These are phyloP conservation scores for Salpingoeca rosetta DNA, from an alignment of 78 protist species.

Conservation along the genomic window DNA sequence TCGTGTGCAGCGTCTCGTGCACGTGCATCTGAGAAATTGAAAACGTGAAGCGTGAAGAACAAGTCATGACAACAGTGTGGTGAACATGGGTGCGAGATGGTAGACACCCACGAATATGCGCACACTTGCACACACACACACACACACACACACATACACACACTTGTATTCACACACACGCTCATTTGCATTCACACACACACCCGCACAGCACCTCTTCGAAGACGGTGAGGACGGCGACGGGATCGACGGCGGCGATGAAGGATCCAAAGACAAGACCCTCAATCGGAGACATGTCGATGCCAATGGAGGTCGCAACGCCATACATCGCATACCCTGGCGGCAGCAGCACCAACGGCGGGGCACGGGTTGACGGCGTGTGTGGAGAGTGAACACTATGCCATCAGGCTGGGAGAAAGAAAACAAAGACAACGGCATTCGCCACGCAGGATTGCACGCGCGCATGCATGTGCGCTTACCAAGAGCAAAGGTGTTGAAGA, in stretches of 20 bases:
- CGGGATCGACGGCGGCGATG: constrained; percentile 30
- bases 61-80: no score
- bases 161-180: no score
- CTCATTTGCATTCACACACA: no score
- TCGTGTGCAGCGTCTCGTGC: constrained; percentile 59
- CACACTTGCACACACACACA: no score
- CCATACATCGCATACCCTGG: not conserved
- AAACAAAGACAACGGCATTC: not conserved
- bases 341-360: no score
- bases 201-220: no score
- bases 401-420: not conserved
- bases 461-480: constrained; percentile 8
- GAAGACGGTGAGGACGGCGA: constrained; percentile 27
- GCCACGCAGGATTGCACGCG: not conserved
- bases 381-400: not conserved
- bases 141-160: no score
- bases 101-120: no score
- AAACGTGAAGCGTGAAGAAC: no score
- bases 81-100: no score
- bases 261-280: constrained; percentile 6
- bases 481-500: constrained; percentile 14
- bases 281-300: not conserved
- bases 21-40: constrained; percentile 50
- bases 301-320: not conserved
- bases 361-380: not conserved